Evolutionary conservation across 2,329 filamentous ascomycete genomes (phyloP), one percentile per base, ranked within the genome.

Genomic region (Chalara sp.): DNA sequence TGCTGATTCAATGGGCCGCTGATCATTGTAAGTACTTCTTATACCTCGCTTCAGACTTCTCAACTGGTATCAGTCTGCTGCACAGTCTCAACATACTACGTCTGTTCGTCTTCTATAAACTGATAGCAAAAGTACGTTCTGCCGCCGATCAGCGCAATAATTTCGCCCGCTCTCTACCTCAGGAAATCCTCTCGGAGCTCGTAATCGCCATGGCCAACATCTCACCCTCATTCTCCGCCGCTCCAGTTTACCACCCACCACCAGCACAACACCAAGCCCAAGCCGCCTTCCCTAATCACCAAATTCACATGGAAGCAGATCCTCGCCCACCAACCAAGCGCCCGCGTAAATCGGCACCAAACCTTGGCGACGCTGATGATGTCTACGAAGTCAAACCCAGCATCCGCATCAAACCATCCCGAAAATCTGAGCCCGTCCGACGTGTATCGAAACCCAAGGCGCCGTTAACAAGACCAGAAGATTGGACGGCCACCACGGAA

Each of bases 151-250:
- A 28, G 12, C 43, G 43, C 28, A 45, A 13, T 13, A 21, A 32
- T 4, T 46, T 46, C 31, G 44, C 30, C 8, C 28, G 31, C 6
- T 12, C 30, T 33, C 32, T 84, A 3, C 80, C 81, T 0, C 76
- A 83, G 55, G 78, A 82, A 57, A 77, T 84, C 1, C 67, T 84
- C 6, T 81, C 78, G 54, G 80, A 83, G 63, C 71, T 84, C 5
- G 80, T 84, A 0, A 73, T 84, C 2, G 70, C 76, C 10, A 82
- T 84, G 79, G 81, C 77, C 62, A 74, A 76, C 21, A 67, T 80
- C 51, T 73, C 60, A 45, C 42, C 60, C 55, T 52, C 57, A 29
- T 53, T 59, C 5, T 54, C 59, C 31, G 48, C 8, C 6, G 6
- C 31, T 32, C 47, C 52, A 6, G 60, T 63, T 4, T 33, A 13